Conservation (phyloP, 805 yeast genomes). For the Yarrowia sp. region DNA sequence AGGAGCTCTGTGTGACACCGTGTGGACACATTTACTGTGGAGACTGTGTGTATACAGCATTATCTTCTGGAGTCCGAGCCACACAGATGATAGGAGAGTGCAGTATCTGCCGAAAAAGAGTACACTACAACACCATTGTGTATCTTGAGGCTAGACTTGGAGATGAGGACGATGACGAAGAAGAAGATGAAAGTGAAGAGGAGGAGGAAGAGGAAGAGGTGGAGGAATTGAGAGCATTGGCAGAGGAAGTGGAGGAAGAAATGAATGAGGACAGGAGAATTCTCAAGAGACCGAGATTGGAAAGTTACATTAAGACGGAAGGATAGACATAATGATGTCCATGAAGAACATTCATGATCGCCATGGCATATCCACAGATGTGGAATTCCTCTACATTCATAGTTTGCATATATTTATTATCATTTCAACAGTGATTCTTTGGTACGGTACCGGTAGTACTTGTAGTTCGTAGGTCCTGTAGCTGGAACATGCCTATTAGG, state of each 20-base stretch:
- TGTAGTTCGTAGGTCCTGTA: too few species aligned
- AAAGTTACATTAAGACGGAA: too few species aligned
- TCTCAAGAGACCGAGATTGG: too few species aligned
- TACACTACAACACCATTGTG: background rate
- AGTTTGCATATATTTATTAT: background rate
- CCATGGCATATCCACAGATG: too few species aligned
- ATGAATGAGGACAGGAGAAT: too few species aligned
- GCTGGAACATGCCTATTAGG: too few species aligned
- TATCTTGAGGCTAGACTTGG: background rate
- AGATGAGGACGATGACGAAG: background rate
- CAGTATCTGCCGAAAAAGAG: background rate
- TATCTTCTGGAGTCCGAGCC: background rate
- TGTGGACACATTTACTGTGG: slow-evolving; percentile 10
- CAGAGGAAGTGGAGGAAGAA: background rate
- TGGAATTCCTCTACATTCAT: too few species aligned
- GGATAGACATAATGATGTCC: too few species aligned
- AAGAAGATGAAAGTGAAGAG: background rate
- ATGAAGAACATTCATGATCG: too few species aligned
- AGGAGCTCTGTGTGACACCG: background rate
- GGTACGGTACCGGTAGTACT: background rate
- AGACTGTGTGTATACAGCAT: background rate
- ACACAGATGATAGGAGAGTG: background rate
- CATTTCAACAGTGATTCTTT: background rate
- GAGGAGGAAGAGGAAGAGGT: background rate
- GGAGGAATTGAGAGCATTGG: background rate